These are phyloP conservation scores for Inga oerstediana DNA, from an alignment of 306 rosid species.

Conservation along the genomic window DNA sequence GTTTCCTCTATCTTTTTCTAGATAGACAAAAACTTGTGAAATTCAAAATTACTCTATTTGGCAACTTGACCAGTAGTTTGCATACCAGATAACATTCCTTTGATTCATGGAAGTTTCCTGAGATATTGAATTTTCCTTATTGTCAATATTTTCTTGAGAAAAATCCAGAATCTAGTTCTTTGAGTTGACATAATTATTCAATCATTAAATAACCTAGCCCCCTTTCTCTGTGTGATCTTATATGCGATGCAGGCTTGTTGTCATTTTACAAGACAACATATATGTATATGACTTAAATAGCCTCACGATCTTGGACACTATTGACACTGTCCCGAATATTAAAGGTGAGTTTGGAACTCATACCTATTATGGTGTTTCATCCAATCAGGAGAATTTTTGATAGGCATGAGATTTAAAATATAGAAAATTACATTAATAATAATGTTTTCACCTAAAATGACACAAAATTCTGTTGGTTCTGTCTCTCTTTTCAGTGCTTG, in stretches of 20 bases:
- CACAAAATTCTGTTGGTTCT: background rate
- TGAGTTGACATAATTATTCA: conserved; percentile 9
- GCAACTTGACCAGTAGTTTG: background rate
- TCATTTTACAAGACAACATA: conserved; percentile 84
- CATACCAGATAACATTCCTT: background rate
- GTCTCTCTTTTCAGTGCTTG: background rate
- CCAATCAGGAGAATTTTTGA: conserved; percentile 26
- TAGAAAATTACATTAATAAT: background rate
- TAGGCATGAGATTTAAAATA: conserved; percentile 11
- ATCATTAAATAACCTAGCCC: background rate
- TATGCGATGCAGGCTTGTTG: conserved; percentile 75
- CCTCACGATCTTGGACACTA: conserved; percentile 81
- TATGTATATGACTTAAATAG: conserved; percentile 80
- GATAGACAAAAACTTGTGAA: background rate
- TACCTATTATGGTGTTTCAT: conserved; percentile 25
- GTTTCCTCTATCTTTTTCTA: background rate
- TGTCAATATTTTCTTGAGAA: background rate
- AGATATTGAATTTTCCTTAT: background rate
- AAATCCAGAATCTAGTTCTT: background rate
- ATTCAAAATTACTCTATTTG: background rate
- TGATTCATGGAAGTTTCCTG: conserved; percentile 18
- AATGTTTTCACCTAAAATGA: background rate
- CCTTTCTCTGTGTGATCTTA: conserved; percentile 32
- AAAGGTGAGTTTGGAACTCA: conserved; percentile 71
- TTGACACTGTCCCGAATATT: conserved; percentile 75